A percentile compares a stretch with the other conserved stretches of the same genome.
Conservation (phyloP, 2,329 filamentous ascomycete species). For the Aspergillus phoenicis region DNA sequence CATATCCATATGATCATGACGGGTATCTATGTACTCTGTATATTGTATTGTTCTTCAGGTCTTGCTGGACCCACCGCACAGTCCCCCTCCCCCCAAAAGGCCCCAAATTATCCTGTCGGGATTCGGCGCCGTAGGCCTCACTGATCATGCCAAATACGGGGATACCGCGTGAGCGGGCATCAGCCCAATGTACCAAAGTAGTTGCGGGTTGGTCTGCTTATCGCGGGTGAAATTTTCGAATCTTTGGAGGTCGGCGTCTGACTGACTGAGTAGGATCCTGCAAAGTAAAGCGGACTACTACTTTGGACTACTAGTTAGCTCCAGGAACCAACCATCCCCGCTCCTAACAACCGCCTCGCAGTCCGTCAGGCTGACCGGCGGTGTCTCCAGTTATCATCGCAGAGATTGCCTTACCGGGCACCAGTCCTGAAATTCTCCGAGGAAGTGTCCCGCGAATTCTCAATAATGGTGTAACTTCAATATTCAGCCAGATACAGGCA, state of each 20-base stretch:
- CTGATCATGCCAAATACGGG: neutral
- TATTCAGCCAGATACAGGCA: neutral
- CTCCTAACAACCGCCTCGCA: too few relatives aligned
- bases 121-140: neutral
- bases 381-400: neutral
- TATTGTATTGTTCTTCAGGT: neutral
- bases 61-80: neutral
- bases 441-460: neutral
- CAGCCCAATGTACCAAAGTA: too few relatives aligned
- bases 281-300: too few relatives aligned
- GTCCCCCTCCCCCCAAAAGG: neutral
- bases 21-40: neutral
- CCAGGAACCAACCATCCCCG: neutral
- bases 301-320: neutral
- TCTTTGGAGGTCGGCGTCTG: neutral
- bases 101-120: conserved; percentile 8
- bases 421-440: neutral
- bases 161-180: too few relatives aligned
- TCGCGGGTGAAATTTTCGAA: neutral
- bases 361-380: neutral
- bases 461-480: conserved; percentile 1
- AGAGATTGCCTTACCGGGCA: neutral
- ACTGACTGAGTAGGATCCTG: neutral
- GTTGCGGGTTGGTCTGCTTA: neutral
- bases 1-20: neutral